These are phyloP conservation scores for Solanum gracilifrons DNA, from an alignment of 257 asterid genomes.

Conservation along the genomic window DNA sequence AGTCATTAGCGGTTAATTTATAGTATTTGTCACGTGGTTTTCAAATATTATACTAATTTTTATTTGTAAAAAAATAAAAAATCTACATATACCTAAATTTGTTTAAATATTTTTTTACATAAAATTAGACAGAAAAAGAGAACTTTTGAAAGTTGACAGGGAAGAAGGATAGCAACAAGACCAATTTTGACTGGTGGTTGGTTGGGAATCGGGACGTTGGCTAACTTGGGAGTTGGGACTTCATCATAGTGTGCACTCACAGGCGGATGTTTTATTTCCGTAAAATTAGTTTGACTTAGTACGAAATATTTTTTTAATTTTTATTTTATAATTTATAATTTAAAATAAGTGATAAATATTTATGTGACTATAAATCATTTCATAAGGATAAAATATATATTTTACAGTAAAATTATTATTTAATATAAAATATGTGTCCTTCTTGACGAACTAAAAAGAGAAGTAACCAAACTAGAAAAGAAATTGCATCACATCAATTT, in stretches of 20 bases:
- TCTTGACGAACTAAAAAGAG: no score
- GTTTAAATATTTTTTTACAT: not conserved
- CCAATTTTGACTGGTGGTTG: not conserved
- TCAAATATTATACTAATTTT: not conserved
- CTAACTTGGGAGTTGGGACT: not conserved
- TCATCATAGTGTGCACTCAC: not conserved
- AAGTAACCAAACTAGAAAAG: no score
- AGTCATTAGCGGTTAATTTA: not conserved
- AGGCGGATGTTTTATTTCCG: not conserved
- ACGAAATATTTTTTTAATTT: no score
- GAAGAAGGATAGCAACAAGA: not conserved
- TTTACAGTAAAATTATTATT: no score
- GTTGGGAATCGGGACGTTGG: not conserved
- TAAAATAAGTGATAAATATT: no score
- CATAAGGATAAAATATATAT: rapidly evolving
- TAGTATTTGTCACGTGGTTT: not conserved
- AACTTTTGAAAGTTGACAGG: not conserved
- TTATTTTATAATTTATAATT: rapidly evolving
- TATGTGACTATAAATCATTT: no score
- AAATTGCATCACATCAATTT: no score
- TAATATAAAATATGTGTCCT: no score
- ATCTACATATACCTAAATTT: not conserved
- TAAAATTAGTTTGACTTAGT: no score
- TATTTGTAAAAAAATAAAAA: no score
- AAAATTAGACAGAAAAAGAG: not conserved